These are phyloP conservation scores for Trametes versicolor DNA, from an alignment of 1,284 basidiomycete genomes.

Conservation along the genomic window DNA sequence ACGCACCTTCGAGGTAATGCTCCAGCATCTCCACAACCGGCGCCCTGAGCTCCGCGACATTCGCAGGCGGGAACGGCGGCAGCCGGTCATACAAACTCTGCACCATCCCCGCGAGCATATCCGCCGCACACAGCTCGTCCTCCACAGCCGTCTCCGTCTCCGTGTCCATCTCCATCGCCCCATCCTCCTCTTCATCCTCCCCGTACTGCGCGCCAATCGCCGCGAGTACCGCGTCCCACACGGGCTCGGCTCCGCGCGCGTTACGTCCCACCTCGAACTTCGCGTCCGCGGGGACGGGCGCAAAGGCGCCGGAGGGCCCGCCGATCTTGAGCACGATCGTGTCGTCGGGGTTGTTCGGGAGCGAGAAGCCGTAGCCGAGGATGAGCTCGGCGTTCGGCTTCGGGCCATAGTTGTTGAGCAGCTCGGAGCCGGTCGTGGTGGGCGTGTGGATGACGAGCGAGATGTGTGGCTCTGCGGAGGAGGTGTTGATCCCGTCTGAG, in stretches of 20 bases:
- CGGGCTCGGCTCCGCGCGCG: slow-evolving; percentile 61
- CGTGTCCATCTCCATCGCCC: slow-evolving; percentile 41
- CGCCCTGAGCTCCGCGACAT: slow-evolving; percentile 50
- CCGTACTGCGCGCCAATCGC: slow-evolving; percentile 49
- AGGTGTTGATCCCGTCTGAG: slow-evolving; percentile 40
- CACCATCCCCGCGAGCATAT: slow-evolving; percentile 72
- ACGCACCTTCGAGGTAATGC: slow-evolving; percentile 66
- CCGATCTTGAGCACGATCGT: slow-evolving; percentile 83
- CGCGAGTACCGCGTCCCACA: slow-evolving; percentile 67
- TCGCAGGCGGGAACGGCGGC: slow-evolving; percentile 43
- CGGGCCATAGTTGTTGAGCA: slow-evolving; percentile 91
- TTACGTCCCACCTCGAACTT: slow-evolving; percentile 72
- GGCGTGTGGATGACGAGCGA: slow-evolving; percentile 58
- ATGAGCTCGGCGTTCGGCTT: slow-evolving; percentile 90
- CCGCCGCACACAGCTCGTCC: slow-evolving; percentile 71
- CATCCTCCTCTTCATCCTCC: slow-evolving; percentile 34
- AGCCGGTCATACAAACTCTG: slow-evolving; percentile 63
- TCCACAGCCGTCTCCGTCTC: slow-evolving; percentile 42
- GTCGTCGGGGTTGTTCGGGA: slow-evolving; percentile 83
- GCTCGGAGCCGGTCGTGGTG: slow-evolving; percentile 58
- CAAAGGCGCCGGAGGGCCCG: slow-evolving; percentile 43
- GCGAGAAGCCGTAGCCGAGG: slow-evolving; percentile 88
- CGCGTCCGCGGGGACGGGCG: slow-evolving; percentile 40
- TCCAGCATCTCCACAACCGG: slow-evolving; percentile 64
- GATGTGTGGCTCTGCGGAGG: slow-evolving; percentile 33